Base-by-base conservation (phyloP, 108 stramenopile species). In the Phaeodactylum tricornutum region DNA sequence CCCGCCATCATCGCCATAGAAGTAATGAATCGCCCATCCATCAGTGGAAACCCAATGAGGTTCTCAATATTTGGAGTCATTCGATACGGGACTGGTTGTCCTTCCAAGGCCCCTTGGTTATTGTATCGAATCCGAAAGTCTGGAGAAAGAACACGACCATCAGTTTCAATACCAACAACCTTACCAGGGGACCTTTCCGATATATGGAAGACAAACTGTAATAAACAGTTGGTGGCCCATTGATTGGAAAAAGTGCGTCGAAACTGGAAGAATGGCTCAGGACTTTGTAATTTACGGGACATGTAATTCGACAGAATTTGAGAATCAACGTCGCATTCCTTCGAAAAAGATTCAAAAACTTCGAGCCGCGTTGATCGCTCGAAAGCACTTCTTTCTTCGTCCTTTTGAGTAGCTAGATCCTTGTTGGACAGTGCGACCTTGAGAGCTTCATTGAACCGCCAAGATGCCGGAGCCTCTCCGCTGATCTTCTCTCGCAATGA, bases 71-170 rank as follows among this genome's bases (percentile, higher is more conserved):
- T 85, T 29, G 80, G 66, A 36, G 88, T 90, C 77, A 90, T 51
- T 12, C 88, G 66, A 55, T 84, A 90, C n/a, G 88, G 88, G 30
- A 90, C 57, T 9, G 27, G 26, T n/a, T 50, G 45, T 6, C 50
- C 52, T 34, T 81, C 81, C 21, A 90, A 61, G 43, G 80, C 68
- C 0, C 87, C 85, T 64, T 90, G 88, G 44, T 77, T 90, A 22
- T 53, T 70, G 63, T 90, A 90, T n/a, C 69, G 63, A 19, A 83
- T 71, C 16, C 88, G 61, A 47, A 83, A 83, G 38, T 90, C 88
- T 27, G 77, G 81, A 7, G 81, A 60, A 0, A 83, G 40, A 14
- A 81, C 59, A 39, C 56, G 50, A 4, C 74, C 88, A 9, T 58
- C 74, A 46, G 31, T 34, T 34, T 53, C 57, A 15, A 75, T 54